Conservation (phyloP, 306 rosid species). For the Hippophae tibetana region DNA sequence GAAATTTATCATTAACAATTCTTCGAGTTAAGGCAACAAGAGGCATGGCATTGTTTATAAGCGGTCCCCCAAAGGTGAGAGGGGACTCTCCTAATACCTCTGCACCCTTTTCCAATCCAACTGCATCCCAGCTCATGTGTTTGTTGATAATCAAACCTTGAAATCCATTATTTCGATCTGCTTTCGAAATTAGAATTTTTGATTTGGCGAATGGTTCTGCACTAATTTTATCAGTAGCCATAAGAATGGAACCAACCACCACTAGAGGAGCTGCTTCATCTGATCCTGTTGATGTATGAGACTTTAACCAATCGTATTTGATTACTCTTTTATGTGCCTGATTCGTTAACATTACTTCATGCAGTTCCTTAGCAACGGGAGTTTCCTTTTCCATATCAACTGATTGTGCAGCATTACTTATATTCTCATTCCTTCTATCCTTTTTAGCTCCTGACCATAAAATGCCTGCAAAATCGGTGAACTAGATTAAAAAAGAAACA, state of each 20-base stretch:
- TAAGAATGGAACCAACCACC: slow-evolving; percentile 50
- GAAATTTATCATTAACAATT: slow-evolving; percentile 19
- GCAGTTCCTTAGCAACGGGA: slow-evolving; percentile 16
- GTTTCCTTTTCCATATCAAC: slow-evolving; percentile 25
- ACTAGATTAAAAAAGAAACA: slow-evolving; percentile 11
- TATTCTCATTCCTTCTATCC: slow-evolving; percentile 18
- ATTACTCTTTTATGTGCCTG: slow-evolving; percentile 23
- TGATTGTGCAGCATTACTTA: slow-evolving; percentile 23
- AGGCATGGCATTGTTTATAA: slow-evolving; percentile 45
- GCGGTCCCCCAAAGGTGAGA: slow-evolving; percentile 71
- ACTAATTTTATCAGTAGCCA: slow-evolving; percentile 62
- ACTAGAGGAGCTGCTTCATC: slow-evolving; percentile 31
- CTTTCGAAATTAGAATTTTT: slow-evolving; percentile 64
- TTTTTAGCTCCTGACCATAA: slow-evolving; percentile 34
- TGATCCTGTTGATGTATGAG: slow-evolving; percentile 22
- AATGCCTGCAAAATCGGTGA: slow-evolving; percentile 38
- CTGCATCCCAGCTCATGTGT: slow-evolving; percentile 50
- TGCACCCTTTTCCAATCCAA: slow-evolving; percentile 39
- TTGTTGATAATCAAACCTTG: slow-evolving; percentile 81
- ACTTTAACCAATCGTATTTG: slow-evolving; percentile 26
- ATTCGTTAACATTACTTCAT: slow-evolving; percentile 32
- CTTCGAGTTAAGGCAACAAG: slow-evolving; percentile 52
- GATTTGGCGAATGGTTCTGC: slow-evolving; percentile 62
- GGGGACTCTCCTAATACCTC: slow-evolving; percentile 47
- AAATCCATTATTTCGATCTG: slow-evolving; percentile 53